A percentile compares a stretch with the other conserved stretches of the same genome.
These are phyloP conservation scores for Pyronema domesticum DNA, from an alignment of 495 filamentous ascomycete genomes.

Conservation along the genomic window DNA sequence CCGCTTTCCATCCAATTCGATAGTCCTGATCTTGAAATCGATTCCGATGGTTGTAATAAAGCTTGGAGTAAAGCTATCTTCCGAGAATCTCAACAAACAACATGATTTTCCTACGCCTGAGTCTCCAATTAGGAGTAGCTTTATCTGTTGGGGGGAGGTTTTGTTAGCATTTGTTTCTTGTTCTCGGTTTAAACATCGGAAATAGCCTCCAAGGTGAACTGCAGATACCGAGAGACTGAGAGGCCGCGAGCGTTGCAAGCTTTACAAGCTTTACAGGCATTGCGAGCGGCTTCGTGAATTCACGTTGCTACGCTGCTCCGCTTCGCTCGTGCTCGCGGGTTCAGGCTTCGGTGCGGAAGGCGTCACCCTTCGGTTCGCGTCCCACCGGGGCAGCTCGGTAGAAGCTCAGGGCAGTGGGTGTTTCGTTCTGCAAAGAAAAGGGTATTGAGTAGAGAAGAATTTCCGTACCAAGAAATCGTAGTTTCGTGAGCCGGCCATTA, in stretches of 20 bases:
- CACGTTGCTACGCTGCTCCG: too few relatives aligned
- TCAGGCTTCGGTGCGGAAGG: too few relatives aligned
- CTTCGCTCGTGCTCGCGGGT: too few relatives aligned
- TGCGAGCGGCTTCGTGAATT: too few relatives aligned
- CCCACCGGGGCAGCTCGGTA: too few relatives aligned
- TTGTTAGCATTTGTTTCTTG: too few relatives aligned
- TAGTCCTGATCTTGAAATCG: slow-evolving; percentile 98
- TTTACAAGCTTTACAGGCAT: background rate
- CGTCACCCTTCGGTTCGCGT: too few relatives aligned
- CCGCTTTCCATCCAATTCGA: slow-evolving; percentile 92
- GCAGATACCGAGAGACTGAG: slow-evolving; percentile 5
- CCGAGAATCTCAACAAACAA: slow-evolving; percentile 93
- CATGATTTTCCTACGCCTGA: slow-evolving; percentile 97
- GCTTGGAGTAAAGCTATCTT: slow-evolving; percentile 95
- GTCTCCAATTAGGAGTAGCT: slow-evolving; percentile 94
- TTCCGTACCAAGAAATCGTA: slow-evolving; percentile 86
- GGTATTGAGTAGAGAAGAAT: background rate
- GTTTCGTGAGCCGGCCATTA: slow-evolving; percentile 90
- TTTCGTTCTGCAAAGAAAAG: too few relatives aligned
- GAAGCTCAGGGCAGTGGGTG: too few relatives aligned
- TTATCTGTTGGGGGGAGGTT: slow-evolving; percentile 48
- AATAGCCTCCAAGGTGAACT: background rate
- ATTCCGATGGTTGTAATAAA: slow-evolving; percentile 99
- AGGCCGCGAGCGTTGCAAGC: background rate
- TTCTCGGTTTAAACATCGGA: background rate